These are phyloP conservation scores for Malus orientalis DNA, from an alignment of 306 rosid genomes.

Conservation along the genomic window DNA sequence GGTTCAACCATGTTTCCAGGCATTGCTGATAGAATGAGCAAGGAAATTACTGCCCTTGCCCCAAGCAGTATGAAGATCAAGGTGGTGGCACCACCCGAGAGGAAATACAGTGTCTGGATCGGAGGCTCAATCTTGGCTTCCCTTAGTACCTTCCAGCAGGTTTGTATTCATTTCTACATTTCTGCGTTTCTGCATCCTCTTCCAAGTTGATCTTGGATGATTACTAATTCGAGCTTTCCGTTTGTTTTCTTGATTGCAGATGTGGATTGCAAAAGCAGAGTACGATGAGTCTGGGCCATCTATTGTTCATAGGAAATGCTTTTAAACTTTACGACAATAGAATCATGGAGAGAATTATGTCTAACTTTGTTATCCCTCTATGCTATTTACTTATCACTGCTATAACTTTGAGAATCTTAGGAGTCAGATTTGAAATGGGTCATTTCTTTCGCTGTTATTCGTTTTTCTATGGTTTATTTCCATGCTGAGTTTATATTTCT, in stretches of 20 bases:
- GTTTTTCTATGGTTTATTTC: too few relatives aligned
- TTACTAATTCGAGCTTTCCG: background rate
- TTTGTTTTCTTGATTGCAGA: slow-evolving; percentile 40
- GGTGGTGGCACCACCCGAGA: slow-evolving; percentile 99
- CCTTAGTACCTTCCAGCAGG: slow-evolving; percentile 99
- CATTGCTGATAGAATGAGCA: slow-evolving; percentile 97
- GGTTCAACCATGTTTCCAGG: slow-evolving; percentile 98
- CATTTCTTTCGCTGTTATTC: slow-evolving; percentile 26
- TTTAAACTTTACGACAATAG: slow-evolving; percentile 42
- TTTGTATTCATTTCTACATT: slow-evolving; percentile 15
- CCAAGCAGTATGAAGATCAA: slow-evolving; percentile 99
- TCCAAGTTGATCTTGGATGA: background rate
- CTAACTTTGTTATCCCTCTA: slow-evolving; percentile 36
- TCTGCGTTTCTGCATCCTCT: background rate
- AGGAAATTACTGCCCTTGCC: slow-evolving; percentile 93
- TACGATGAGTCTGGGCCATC: slow-evolving; percentile 98
- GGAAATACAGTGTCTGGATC: slow-evolving; percentile 99
- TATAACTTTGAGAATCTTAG: slow-evolving; percentile 31
- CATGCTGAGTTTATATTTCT: background rate
- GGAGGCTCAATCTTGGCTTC: slow-evolving; percentile 99
- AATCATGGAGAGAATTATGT: slow-evolving; percentile 35
- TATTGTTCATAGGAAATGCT: slow-evolving; percentile 97
- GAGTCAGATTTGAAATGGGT: slow-evolving; percentile 31
- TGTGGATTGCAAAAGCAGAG: slow-evolving; percentile 99
- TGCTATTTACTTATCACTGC: slow-evolving; percentile 44